Base-by-base conservation (phyloP, 1,284 basidiomycete genomes). In the Testicularia cyperi region DNA sequence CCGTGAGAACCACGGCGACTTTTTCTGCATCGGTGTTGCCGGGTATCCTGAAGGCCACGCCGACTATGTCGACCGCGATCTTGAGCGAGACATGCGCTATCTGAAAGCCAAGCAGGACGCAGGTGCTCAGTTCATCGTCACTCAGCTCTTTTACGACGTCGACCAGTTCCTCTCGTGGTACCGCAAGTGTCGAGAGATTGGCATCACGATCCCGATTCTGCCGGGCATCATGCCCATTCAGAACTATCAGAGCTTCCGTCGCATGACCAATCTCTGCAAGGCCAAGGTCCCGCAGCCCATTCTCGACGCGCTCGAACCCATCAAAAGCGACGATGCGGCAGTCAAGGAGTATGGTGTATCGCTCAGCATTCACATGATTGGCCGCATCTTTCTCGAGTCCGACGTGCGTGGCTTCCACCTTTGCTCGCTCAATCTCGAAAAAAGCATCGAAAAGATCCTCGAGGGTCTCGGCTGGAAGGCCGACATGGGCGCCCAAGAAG, bases 201-300 rank as follows among this genome's bases (percentile, higher is more conserved):
- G 92, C 23, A 92, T 99, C 72, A 83, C 80, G 1, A 83, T 92
- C 12, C 92, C 94, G 1, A 86, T 98, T 66, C 87, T 98, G 44
- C 92, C 95, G 2, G 91, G 92, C 5, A 85, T 98, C 54, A 97
- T 98, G 92, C 95, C 95, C 0, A 90, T 99, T 48, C 95, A 98
- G 75, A 96, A 89, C 30, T 96, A 92, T 74, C 84, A 87, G 16
- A 92, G 92, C 1, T 98, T 98, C 79, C 81, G 87, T 38, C 86
- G 95, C 41, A 81, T 97, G 61, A 88, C 88, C 28, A 94, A 92
- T 72, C 81, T 98, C 19, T 91, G 88, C 65, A 88, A 88, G 27
- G 86, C 86, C 2, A 82, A 82, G 20, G 86, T 96, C 3, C 95
- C 95, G 0, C 78, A 82, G 4, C 73, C 79, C 21, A 80, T 96